phyloP scores from a whole-genome alignment of 2,329 filamentous ascomycete genomes.

The Celoporthe dispersa region DNA sequence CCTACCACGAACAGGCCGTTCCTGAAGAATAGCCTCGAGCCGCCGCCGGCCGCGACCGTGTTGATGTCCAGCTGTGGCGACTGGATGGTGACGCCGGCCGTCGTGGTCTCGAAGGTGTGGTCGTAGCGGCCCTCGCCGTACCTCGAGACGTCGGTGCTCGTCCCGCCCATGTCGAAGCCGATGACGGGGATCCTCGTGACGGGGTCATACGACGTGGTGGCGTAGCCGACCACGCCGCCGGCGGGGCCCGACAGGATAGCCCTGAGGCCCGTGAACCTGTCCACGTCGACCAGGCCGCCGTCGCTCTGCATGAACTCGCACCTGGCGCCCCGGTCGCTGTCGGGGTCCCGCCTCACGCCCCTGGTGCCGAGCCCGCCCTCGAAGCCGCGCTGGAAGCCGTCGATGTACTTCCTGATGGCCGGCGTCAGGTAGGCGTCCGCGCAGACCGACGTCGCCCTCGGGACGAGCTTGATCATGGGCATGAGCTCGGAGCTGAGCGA shows the following conservation, averaged over 20 bases:
- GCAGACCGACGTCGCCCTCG: constrained; percentile 75
- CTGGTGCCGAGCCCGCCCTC: constrained; percentile 77
- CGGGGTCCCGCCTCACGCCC: constrained; percentile 70
- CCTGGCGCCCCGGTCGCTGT: constrained; percentile 71
- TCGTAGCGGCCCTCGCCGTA: constrained; percentile 87
- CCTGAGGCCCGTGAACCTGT: constrained; percentile 81
- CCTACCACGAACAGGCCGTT: constrained; percentile 92
- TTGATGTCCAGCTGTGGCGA: constrained; percentile 94
- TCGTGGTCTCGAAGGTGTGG: constrained; percentile 93
- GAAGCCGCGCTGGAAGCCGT: constrained; percentile 80
- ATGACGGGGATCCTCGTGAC: constrained; percentile 84
- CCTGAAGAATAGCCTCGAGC: constrained; percentile 81
- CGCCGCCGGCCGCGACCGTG: constrained; percentile 89
- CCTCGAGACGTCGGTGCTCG: constrained; percentile 86
- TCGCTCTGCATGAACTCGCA: constrained; percentile 97
- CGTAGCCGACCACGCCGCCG: constrained; percentile 92
- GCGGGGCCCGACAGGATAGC: constrained; percentile 89
- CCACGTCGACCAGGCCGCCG: constrained; percentile 73
- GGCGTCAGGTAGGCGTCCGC: constrained; percentile 82
- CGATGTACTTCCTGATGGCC: constrained; percentile 74
- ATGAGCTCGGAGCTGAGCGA: constrained; percentile 80
- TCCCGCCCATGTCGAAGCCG: constrained; percentile 95
- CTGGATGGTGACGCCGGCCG: constrained; percentile 91
- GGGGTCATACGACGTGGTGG: constrained; percentile 86
- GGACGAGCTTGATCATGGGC: constrained; percentile 88